phyloP scores from a whole-genome alignment of 495 filamentous ascomycete species.

The Aspergillus avenaceus region DNA sequence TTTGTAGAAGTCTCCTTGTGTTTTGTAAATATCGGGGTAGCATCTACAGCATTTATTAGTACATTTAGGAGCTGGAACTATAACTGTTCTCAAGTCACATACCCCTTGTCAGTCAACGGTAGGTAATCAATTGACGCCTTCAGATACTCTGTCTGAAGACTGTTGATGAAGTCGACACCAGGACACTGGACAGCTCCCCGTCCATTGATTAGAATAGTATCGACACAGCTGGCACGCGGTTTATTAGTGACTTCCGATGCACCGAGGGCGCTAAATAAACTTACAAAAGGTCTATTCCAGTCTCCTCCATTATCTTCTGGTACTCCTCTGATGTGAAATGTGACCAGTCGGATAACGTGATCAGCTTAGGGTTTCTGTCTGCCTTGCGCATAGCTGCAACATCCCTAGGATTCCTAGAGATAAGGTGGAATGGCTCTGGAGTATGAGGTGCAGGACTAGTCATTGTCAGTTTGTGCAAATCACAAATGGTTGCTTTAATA shows the following conservation, averaged over 20 bases:
- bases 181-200: slow-evolving; percentile 48
- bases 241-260: too few species aligned
- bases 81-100: slow-evolving; percentile 14
- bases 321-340: slow-evolving; percentile 45
- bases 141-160: slow-evolving; percentile 13
- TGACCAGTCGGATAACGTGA: slow-evolving; percentile 50
- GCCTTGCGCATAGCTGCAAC: slow-evolving; percentile 38
- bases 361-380: slow-evolving; percentile 28
- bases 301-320: slow-evolving; percentile 31
- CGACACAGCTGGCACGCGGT: slow-evolving; percentile 29
- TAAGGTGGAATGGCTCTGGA: slow-evolving; percentile 34
- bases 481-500: neutral
- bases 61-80: neutral
- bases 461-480: neutral
- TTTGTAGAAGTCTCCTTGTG: slow-evolving; percentile 4
- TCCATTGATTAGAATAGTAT: slow-evolving; percentile 51
- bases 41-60: slow-evolving; percentile 4
- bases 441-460: slow-evolving; percentile 28
- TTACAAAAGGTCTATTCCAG: slow-evolving; percentile 37
- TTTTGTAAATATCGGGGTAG: slow-evolving; percentile 5
- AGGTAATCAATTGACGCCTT: slow-evolving; percentile 25
- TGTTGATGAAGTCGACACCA: slow-evolving; percentile 31
- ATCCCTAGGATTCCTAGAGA: slow-evolving; percentile 27
- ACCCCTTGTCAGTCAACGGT: slow-evolving; percentile 50
- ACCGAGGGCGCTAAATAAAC: too few species aligned